These are phyloP conservation scores for Ceratocystis alfenasii DNA, from an alignment of 2,329 filamentous ascomycete genomes.

Conservation along the genomic window DNA sequence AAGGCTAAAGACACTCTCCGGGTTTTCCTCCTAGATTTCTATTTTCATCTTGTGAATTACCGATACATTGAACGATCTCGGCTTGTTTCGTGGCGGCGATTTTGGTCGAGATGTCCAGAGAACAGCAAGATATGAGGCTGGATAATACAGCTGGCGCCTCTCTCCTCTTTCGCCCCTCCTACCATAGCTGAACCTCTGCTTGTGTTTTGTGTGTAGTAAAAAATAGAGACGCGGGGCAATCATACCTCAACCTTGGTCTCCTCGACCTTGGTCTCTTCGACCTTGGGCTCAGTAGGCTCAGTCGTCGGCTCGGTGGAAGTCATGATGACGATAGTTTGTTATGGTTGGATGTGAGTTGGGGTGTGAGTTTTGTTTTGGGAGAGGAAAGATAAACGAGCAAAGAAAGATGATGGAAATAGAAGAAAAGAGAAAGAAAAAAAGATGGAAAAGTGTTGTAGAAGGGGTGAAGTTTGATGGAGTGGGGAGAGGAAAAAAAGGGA, in stretches of 20 bases:
- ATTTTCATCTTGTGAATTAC: neutral
- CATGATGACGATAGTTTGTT: conserved; percentile 30
- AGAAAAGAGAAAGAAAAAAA: neutral
- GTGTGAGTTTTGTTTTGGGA: neutral
- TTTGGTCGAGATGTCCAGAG: neutral
- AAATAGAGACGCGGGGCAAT: conserved; percentile 24
- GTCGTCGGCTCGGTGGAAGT: conserved; percentile 39
- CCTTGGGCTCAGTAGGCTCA: conserved; percentile 39
- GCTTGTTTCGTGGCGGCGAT: neutral
- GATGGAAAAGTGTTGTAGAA: conserved; percentile 6
- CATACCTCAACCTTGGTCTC: conserved; percentile 25
- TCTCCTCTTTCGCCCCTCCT: neutral
- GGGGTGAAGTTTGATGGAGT: conserved; percentile 1
- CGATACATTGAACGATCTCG: neutral
- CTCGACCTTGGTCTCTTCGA: conserved; percentile 25
- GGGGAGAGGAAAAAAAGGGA: conserved; percentile 11
- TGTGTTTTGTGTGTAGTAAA: neutral
- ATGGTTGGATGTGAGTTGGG: neutral
- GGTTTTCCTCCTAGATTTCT: neutral
- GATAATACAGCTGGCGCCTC: neutral
- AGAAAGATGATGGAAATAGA: neutral
- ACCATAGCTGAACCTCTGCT: neutral
- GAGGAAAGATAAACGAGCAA: neutral
- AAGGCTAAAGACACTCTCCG: neutral
- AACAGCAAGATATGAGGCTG: neutral